Conservation (phyloP, 2,329 filamentous ascomycete species). For the Delphinella strobiligena region DNA sequence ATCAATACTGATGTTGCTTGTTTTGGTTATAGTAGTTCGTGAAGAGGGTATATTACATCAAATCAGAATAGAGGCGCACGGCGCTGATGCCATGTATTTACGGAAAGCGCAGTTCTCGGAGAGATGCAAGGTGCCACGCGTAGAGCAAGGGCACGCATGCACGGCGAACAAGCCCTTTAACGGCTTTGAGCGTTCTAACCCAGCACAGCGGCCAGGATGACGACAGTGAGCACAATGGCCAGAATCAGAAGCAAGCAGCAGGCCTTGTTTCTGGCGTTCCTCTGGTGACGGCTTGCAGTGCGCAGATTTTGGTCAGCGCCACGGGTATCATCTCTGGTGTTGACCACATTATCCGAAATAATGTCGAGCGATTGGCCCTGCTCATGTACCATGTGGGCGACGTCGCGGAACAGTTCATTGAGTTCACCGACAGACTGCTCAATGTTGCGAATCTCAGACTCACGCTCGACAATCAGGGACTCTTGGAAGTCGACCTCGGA, state of each 20-base stretch:
- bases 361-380: conserved; percentile 82
- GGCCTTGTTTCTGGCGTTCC: conserved; percentile 85
- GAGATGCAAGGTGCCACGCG: too few species aligned
- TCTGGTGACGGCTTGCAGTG: conserved; percentile 83
- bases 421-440: conserved; percentile 91
- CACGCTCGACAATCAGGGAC: conserved; percentile 85
- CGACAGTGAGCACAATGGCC: conserved; percentile 76
- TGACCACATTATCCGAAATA: conserved; percentile 79
- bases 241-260: conserved; percentile 86
- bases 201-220: conserved; percentile 74
- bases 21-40: too few species aligned
- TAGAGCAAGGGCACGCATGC: too few species aligned
- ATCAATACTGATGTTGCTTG: too few species aligned
- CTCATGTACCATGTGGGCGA: conserved; percentile 93
- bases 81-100: too few species aligned
- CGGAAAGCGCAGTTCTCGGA: too few species aligned
- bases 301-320: conserved; percentile 79
- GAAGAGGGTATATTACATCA: too few species aligned
- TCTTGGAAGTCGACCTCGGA: conserved; percentile 98
- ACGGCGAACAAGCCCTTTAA: neutral
- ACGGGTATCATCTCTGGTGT: conserved; percentile 66
- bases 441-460: conserved; percentile 93
- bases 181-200: conserved; percentile 35
- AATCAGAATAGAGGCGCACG: too few species aligned
- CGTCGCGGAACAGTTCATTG: conserved; percentile 93